phyloP scores from a whole-genome alignment of 164 flowering plant species.

The Vitis rotundifolia region DNA sequence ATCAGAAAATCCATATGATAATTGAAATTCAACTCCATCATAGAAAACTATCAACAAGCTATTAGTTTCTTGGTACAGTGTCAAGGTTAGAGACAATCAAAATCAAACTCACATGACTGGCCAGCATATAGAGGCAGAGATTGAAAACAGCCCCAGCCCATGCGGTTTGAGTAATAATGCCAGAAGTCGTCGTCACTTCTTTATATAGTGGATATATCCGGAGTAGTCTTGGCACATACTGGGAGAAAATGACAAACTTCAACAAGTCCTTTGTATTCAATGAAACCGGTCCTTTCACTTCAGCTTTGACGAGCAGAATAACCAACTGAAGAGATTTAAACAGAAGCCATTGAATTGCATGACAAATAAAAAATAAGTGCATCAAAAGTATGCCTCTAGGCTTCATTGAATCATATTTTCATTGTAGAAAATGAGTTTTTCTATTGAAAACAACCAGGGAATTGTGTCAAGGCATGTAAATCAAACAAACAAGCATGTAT shows the following conservation, averaged over 20 bases:
- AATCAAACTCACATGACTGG: constrained; percentile 80
- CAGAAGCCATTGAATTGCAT: not conserved
- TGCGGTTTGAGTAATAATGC: constrained; percentile 78
- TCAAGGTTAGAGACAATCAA: not conserved
- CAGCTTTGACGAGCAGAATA: constrained; percentile 49
- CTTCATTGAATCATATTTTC: too few relatives aligned
- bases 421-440: too few relatives aligned
- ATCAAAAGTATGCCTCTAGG: not conserved
- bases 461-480: too few relatives aligned
- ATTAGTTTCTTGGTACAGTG: not conserved
- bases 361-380: not conserved
- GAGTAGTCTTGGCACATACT: constrained; percentile 70
- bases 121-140: constrained; percentile 90
- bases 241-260: constrained; percentile 53
- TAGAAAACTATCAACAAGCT: too few relatives aligned
- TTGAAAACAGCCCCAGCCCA: constrained; percentile 94
- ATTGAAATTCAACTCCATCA: not conserved
- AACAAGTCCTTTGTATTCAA: constrained; percentile 56
- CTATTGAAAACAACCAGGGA: too few relatives aligned
- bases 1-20: constrained; percentile 1
- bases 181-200: constrained; percentile 78
- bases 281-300: constrained; percentile 38
- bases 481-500: too few relatives aligned
- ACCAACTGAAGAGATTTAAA: constrained; percentile 44
- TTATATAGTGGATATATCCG: constrained; percentile 64